phyloP scores from a whole-genome alignment of 306 rosid genomes.

The Begonia fuchsioides region DNA sequence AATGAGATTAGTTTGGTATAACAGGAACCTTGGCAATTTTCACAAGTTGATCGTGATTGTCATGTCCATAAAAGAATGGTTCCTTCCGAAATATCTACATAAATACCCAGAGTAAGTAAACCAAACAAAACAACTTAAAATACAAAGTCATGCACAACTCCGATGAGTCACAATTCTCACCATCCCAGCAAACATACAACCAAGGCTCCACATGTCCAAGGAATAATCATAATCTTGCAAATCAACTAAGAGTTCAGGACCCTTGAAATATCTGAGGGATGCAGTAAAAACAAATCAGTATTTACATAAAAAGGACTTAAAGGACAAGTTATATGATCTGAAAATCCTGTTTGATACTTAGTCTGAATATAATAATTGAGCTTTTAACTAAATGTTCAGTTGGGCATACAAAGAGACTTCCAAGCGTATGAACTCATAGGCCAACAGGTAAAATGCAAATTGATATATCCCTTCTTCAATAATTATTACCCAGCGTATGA shows the following conservation, averaged over 20 bases:
- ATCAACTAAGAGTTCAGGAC: slow-evolving; percentile 38
- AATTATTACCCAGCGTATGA: too few relatives aligned
- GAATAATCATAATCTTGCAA: slow-evolving; percentile 35
- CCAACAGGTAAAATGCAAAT: too few relatives aligned
- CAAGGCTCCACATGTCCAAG: slow-evolving; percentile 99
- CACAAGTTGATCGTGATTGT: slow-evolving; percentile 47
- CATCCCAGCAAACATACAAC: slow-evolving; percentile 99
- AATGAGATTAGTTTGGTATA: too few relatives aligned
- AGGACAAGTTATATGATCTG: too few relatives aligned
- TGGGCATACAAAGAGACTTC: too few relatives aligned
- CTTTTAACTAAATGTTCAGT: too few relatives aligned
- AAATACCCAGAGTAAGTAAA: neutral
- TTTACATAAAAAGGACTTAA: too few relatives aligned
- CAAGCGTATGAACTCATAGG: too few relatives aligned
- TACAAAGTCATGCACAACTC: neutral
- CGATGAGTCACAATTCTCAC: slow-evolving; percentile 26
- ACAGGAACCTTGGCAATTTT: slow-evolving; percentile 29
- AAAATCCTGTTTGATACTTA: too few relatives aligned
- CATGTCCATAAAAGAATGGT: slow-evolving; percentile 95
- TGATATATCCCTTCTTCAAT: too few relatives aligned
- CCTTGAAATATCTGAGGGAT: slow-evolving; percentile 1
- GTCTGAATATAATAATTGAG: too few relatives aligned
- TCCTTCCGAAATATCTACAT: slow-evolving; percentile 58
- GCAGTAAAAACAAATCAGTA: too few relatives aligned
- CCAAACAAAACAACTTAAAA: neutral